Conservation (phyloP, 2,329 filamentous ascomycete genomes). For the Coniochaeta sp. region DNA sequence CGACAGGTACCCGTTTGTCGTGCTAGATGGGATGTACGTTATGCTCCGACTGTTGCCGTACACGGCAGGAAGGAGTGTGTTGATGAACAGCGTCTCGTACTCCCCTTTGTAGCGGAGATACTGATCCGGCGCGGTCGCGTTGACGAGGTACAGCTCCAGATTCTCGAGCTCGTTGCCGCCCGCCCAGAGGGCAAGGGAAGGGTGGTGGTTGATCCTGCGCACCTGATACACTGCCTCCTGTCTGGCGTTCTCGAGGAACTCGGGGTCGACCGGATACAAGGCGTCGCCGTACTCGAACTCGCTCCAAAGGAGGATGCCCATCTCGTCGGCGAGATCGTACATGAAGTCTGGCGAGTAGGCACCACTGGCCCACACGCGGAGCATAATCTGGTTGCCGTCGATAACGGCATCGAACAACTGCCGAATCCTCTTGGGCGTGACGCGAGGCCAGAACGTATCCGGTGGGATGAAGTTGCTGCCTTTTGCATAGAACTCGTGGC, state of each 20-base stretch:
- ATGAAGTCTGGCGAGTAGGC: conserved; percentile 56
- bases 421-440: conserved; percentile 43
- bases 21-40: conserved; percentile 53
- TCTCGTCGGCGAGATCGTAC: conserved; percentile 55
- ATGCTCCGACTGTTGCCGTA: conserved; percentile 53
- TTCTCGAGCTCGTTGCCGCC: conserved; percentile 56
- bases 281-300: conserved; percentile 58
- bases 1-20: conserved; percentile 49
- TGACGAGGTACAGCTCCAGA: conserved; percentile 36
- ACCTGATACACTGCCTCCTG: conserved; percentile 54
- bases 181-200: conserved; percentile 45
- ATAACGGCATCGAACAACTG: conserved; percentile 47
- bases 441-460: conserved; percentile 55
- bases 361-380: conserved; percentile 55
- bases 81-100: conserved; percentile 53
- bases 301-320: conserved; percentile 54
- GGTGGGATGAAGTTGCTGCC: conserved; percentile 58
- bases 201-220: conserved; percentile 54
- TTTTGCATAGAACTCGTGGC: conserved; percentile 56
- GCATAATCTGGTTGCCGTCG: conserved; percentile 57
- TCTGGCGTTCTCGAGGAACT: conserved; percentile 48
- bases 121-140: conserved; percentile 30
- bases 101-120: conserved; percentile 36
- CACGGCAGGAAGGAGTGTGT: conserved; percentile 45
- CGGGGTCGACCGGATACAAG: conserved; percentile 46